These are phyloP conservation scores for Penicillium malachiteum DNA, from an alignment of 495 filamentous ascomycete species.

Conservation along the genomic window DNA sequence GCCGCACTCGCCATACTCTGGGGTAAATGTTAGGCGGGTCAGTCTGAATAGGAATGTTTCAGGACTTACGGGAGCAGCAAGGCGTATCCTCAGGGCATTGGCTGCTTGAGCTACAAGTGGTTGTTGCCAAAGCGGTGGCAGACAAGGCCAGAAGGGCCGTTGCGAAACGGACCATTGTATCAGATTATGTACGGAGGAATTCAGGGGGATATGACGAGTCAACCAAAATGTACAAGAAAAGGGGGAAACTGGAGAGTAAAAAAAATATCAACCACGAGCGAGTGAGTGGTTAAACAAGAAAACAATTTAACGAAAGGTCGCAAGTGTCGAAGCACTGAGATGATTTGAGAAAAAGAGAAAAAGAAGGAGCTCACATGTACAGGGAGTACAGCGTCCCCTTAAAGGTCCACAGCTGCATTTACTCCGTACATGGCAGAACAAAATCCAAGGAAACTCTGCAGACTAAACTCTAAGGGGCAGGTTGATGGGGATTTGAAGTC, in stretches of 20 bases:
- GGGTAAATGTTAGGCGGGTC: neutral
- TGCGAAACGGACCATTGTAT: slow-evolving; percentile 36
- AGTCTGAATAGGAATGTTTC: neutral
- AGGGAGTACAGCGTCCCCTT: slow-evolving; percentile 1
- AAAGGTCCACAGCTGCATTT: neutral
- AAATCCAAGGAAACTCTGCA: too few species aligned
- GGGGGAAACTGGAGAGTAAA: neutral
- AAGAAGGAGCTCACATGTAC: neutral
- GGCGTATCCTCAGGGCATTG: slow-evolving; percentile 74
- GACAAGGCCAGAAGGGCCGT: slow-evolving; percentile 34
- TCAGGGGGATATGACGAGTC: slow-evolving; percentile 7
- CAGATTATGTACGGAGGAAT: slow-evolving; percentile 18
- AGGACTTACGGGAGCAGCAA: slow-evolving; percentile 87
- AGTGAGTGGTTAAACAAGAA: slow-evolving; percentile 6
- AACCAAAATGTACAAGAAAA: slow-evolving; percentile 21
- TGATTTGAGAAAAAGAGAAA: neutral
- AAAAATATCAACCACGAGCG: neutral
- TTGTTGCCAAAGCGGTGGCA: slow-evolving; percentile 35
- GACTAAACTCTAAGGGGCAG: too few species aligned
- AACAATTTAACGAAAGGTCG: slow-evolving; percentile 11
- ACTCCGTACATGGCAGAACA: neutral
- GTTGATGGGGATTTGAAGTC: too few species aligned
- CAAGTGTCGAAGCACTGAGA: slow-evolving; percentile 2
- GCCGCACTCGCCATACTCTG: slow-evolving; percentile 93
- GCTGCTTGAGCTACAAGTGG: slow-evolving; percentile 54